A percentile compares a stretch with the other conserved stretches of the same genome.
phyloP scores from a whole-genome alignment of 352 stramenopile genomes.

The Pythium guiyangense region DNA sequence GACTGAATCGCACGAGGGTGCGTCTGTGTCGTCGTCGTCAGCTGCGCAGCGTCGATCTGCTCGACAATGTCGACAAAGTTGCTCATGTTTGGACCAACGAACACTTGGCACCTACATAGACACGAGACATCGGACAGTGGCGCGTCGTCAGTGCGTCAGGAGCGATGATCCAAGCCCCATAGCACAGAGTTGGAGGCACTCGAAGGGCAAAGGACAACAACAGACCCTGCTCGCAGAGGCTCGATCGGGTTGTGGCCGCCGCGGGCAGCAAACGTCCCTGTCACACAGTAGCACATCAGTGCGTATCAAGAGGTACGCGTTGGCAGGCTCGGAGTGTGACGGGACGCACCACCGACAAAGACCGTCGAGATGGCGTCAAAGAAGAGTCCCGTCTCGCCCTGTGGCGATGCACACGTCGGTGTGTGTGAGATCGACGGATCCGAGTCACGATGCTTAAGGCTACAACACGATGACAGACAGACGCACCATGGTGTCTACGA shows the following conservation, averaged over 20 bases:
- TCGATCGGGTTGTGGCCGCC: slow-evolving; percentile 80
- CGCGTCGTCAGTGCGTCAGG: not conserved
- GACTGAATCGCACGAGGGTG: slow-evolving; percentile 5
- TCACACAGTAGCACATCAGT: too few species aligned
- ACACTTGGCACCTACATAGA: slow-evolving; percentile 42
- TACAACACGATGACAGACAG: not conserved
- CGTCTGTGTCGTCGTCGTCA: too few species aligned
- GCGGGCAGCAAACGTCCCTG: slow-evolving; percentile 46
- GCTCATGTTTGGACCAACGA: slow-evolving; percentile 59
- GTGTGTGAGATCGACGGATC: too few species aligned
- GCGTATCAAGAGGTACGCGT: too few species aligned
- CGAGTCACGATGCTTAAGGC: not conserved
- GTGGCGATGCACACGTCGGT: not conserved
- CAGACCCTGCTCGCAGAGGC: slow-evolving; percentile 50
- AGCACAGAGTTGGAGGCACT: not conserved
- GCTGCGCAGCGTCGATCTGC: slow-evolving; percentile 17
- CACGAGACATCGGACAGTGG: too few species aligned
- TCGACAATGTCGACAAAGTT: slow-evolving; percentile 64
- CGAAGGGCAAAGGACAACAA: too few species aligned
- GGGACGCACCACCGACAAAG: slow-evolving; percentile 56
- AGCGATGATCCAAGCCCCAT: not conserved
- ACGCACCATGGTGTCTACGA: slow-evolving; percentile 61
- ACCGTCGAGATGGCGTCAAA: slow-evolving; percentile 44
- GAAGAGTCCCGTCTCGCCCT: slow-evolving; percentile 62
- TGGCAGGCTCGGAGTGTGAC: too few species aligned